These are phyloP conservation scores for Ophiostoma angusticollis DNA, from an alignment of 2,329 filamentous ascomycete species.

Conservation along the genomic window DNA sequence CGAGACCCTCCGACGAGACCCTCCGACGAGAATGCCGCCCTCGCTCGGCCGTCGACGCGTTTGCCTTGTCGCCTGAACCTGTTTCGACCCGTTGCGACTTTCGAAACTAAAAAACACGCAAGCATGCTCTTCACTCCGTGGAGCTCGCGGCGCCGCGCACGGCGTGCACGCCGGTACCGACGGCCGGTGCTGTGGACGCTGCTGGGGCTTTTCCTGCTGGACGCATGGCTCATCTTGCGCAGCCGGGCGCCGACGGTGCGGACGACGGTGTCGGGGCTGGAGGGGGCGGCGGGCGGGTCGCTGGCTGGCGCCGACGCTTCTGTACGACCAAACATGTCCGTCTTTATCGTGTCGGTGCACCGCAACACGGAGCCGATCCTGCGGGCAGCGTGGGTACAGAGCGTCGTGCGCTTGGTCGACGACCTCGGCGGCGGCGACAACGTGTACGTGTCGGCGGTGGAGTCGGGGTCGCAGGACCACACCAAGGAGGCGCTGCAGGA, in stretches of 20 bases:
- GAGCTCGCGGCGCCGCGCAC: conserved; percentile 19
- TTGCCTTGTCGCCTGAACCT: background rate
- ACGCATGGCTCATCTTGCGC: conserved; percentile 15
- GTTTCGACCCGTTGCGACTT: too few species aligned
- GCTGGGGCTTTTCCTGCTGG: conserved; percentile 22
- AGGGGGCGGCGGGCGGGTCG: conserved; percentile 12
- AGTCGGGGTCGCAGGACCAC: conserved; percentile 55
- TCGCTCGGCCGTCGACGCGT: background rate
- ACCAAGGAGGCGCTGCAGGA: conserved; percentile 49
- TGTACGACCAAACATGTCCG: conserved; percentile 20
- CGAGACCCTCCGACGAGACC: too few species aligned
- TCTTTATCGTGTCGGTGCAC: conserved; percentile 56
- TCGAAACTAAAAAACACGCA: too few species aligned
- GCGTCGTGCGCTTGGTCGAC: conserved; percentile 41
- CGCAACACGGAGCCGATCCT: conserved; percentile 53
- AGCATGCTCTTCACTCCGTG: conserved; percentile 25
- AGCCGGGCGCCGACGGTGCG: conserved; percentile 9
- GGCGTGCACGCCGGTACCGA: conserved; percentile 19
- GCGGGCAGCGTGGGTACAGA: conserved; percentile 45
- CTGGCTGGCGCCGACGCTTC: background rate
- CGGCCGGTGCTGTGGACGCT: conserved; percentile 22
- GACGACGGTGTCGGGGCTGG: background rate
- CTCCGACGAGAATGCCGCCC: conserved; percentile 4
- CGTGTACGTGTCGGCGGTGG: conserved; percentile 52
- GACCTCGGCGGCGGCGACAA: conserved; percentile 47